Evolutionary conservation across 306 rosid species (phyloP).

Genomic region (Benincasa hispida): DNA sequence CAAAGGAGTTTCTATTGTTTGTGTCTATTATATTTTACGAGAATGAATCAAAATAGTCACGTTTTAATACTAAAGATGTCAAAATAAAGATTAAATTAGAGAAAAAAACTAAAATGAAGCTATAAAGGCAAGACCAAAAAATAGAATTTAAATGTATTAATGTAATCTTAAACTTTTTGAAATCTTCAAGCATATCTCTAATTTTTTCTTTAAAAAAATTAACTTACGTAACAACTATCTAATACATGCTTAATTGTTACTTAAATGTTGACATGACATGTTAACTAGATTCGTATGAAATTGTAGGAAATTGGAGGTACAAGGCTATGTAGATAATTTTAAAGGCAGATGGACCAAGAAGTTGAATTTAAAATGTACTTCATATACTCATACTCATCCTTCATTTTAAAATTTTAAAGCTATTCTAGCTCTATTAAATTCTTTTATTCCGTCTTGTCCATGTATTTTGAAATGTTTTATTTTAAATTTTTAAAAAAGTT

Average conservation of each 20-base stretch:
- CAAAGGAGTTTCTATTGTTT: too few relatives aligned
- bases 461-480: background rate
- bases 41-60: too few relatives aligned
- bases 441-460: background rate
- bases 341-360: background rate
- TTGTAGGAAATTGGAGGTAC: background rate
- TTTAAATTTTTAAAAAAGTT: background rate
- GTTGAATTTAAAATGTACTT: background rate
- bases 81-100: too few relatives aligned
- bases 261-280: background rate
- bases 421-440: background rate
- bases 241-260: background rate
- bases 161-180: background rate
- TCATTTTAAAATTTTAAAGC: background rate
- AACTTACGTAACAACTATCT: background rate
- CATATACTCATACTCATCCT: background rate
- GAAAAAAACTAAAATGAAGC: too few relatives aligned
- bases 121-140: background rate
- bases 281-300: background rate
- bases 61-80: too few relatives aligned
- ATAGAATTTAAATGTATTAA: background rate
- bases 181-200: background rate
- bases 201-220: too few relatives aligned
- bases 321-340: background rate
- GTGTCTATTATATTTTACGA: too few relatives aligned